Base-by-base conservation (phyloP, 148 eudicot genomes). In the Fagopyrum homotropicum region DNA sequence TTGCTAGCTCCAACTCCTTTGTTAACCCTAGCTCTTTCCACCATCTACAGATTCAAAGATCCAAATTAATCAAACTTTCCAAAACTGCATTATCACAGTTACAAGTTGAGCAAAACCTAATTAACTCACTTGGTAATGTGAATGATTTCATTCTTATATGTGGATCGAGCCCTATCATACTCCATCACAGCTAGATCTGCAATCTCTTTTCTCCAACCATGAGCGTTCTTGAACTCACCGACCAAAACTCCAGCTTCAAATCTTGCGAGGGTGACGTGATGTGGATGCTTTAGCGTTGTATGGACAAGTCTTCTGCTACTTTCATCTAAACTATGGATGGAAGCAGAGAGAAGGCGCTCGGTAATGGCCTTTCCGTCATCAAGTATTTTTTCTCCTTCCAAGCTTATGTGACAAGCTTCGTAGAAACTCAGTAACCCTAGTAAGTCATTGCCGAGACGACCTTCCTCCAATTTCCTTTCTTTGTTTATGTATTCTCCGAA, bases 1-100 rank as follows among this genome's bases (percentile, higher is more conserved):
- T 75, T n/a, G 82, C 90, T 57, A 84, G 82, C 6, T 68, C 43
- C 5, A 87, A 56, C 74, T 85, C 82, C 60, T 45, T 40, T 9
- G 74, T 26, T 72, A 72, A 15, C 9, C 55, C 74, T 72, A 72
- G 47, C 51, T 72, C 74, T 72, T 72, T 72, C 74, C 74, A 72
- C 74, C 74, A 72, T 17, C 74, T 72, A 26, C n/a, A 72, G 0
- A 8, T 7, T 17, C 52, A 46, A 9, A 4, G 14, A 1, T 35
- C 40, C 3, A 35, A 35, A 35, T 8, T 9, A 1, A 45, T n/a
- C 8, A 45, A 7, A 44, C 8, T 1, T 40, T 2, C 7, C 46
- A 15, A 44, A 43, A 69, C 7, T 12, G 7, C 26, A 22, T 22
- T 22, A 35, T 5, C 17, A 8, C 15, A 22, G 7, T n/a, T 8